Evolutionary conservation across 2,329 filamentous ascomycete species (phyloP).

Genomic region (Trichoderma endophyticum): DNA sequence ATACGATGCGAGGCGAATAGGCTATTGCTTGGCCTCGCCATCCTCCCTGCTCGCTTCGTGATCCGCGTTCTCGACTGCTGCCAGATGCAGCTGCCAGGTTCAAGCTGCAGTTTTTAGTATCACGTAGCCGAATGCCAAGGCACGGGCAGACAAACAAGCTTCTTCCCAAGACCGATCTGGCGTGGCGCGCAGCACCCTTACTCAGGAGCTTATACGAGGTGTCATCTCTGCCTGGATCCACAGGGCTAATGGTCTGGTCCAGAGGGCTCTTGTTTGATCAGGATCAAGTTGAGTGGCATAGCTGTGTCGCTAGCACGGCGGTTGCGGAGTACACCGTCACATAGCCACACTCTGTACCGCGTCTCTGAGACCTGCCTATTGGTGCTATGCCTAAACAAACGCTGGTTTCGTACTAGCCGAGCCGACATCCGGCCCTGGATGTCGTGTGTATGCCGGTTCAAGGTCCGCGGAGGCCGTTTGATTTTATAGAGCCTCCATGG

Average conservation of each 20-base stretch:
- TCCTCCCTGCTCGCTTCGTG: background rate
- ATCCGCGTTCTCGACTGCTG: background rate
- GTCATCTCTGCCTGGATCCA: conserved; percentile 10
- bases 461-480: background rate
- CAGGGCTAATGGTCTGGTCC: background rate
- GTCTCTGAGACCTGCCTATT: background rate
- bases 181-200: background rate
- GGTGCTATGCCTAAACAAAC: background rate
- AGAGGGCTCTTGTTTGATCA: background rate
- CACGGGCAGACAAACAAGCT: conserved; percentile 11
- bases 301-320: background rate
- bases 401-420: background rate
- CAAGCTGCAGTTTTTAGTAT: background rate
- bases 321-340: background rate
- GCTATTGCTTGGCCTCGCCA: background rate
- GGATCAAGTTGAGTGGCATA: background rate
- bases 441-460: background rate
- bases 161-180: conserved; percentile 16
- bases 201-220: conserved; percentile 15
- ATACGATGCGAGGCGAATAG: background rate
- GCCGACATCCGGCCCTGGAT: background rate
- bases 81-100: background rate
- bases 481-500: background rate
- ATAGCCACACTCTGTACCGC: background rate
- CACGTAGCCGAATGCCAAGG: conserved; percentile 2